phyloP scores from a whole-genome alignment of 768 basidiomycete genomes.

The Tylopilus felleus region DNA sequence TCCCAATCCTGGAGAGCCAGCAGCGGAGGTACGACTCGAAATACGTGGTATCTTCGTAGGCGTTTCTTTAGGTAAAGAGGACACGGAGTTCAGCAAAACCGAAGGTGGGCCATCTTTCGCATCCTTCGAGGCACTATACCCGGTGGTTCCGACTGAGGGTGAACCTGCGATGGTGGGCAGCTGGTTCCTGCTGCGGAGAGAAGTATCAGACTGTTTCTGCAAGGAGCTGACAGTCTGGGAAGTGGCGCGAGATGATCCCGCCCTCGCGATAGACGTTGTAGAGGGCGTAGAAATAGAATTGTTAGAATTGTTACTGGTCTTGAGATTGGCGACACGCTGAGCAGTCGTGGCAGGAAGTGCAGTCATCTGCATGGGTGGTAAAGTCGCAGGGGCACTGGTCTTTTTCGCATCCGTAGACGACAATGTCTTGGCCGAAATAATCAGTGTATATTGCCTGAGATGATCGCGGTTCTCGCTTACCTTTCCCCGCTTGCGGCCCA shows the following conservation, averaged over 20 bases:
- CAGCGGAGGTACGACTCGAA: conserved; percentile 76
- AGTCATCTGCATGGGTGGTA: conserved; percentile 90
- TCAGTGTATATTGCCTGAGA: conserved; percentile 9
- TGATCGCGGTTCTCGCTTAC: conserved; percentile 40
- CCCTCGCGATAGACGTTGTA: conserved; percentile 38
- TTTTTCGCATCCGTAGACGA: conserved; percentile 83
- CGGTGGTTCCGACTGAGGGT: conserved; percentile 74
- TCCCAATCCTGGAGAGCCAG: conserved; percentile 67
- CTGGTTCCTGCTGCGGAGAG: conserved; percentile 69
- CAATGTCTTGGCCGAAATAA: conserved; percentile 53
- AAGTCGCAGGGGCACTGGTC: conserved; percentile 58
- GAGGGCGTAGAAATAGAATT: conserved; percentile 45
- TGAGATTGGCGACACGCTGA: conserved; percentile 80
- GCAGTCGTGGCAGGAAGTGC: conserved; percentile 79
- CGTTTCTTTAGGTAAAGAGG: conserved; percentile 69
- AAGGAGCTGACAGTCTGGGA: conserved; percentile 82
- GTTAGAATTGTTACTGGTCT: conserved; percentile 46
- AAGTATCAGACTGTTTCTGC: conserved; percentile 84
- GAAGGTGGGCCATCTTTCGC: conserved; percentile 53
- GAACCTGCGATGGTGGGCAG: conserved; percentile 93
- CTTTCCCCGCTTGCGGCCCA: conserved; percentile 90
- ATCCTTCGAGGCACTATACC: conserved; percentile 51
- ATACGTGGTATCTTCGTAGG: conserved; percentile 94
- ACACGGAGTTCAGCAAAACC: conserved; percentile 49
- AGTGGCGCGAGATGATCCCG: conserved; percentile 56